These are phyloP conservation scores for Cordyceps pruinosa DNA, from an alignment of 2,329 filamentous ascomycete species.

Conservation along the genomic window DNA sequence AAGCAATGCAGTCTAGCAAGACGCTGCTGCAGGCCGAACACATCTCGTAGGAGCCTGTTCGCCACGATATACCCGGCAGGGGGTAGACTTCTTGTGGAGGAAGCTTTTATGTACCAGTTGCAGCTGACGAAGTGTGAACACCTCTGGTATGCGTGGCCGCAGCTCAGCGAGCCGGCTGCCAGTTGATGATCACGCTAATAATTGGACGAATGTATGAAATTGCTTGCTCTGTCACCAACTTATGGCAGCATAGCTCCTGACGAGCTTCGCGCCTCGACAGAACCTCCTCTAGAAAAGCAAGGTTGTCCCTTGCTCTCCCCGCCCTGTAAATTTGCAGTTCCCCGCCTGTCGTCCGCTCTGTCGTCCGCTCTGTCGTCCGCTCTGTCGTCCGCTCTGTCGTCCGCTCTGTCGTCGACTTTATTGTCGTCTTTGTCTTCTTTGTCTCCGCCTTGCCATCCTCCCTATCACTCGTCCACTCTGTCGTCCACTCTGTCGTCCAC, in stretches of 20 bases:
- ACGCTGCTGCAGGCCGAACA: background rate
- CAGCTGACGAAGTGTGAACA: background rate
- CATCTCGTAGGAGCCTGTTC: background rate
- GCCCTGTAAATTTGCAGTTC: too few relatives aligned
- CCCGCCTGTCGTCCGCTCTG: background rate
- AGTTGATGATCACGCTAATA: too few relatives aligned
- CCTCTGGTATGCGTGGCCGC: background rate
- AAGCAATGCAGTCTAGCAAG: background rate
- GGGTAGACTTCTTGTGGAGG: background rate
- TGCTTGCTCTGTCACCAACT: too few relatives aligned
- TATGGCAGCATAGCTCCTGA: too few relatives aligned
- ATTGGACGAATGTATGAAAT: too few relatives aligned
- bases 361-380: background rate
- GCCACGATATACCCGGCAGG: background rate
- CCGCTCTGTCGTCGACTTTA: background rate
- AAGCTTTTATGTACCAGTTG: background rate
- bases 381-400: background rate
- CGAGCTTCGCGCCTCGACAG: too few relatives aligned
- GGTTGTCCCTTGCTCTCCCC: background rate
- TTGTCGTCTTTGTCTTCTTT: too few relatives aligned
- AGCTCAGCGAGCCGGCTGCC: background rate
- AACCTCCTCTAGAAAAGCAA: background rate
- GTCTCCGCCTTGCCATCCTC: background rate
- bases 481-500: too few relatives aligned
- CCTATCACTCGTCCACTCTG: too few relatives aligned